A percentile compares a stretch with the other conserved stretches of the same genome.
phyloP scores from a whole-genome alignment of 352 stramenopile genomes.

The Pythium rhizo-oryzae region DNA sequence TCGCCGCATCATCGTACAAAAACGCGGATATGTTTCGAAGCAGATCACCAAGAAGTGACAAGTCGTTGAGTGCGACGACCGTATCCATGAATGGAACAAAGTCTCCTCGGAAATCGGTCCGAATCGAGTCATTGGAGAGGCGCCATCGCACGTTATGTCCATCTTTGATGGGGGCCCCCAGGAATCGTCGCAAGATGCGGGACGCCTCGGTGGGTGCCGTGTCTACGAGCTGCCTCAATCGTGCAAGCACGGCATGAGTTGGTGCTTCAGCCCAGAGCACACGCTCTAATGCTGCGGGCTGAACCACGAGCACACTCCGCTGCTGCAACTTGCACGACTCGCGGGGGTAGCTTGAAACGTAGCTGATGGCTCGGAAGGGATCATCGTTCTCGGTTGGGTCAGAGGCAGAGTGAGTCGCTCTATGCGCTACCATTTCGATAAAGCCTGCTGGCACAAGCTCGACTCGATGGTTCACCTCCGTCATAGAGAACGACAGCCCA shows the following conservation, averaged over 20 bases:
- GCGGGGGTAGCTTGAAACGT: too few relatives aligned
- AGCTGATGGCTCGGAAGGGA: too few relatives aligned
- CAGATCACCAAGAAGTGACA: neutral
- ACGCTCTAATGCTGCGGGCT: neutral
- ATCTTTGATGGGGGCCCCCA: neutral
- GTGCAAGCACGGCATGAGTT: neutral
- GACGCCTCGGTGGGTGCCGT: neutral
- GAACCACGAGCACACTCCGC: neutral
- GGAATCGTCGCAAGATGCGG: neutral
- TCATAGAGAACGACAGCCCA: neutral
- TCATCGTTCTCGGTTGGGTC: too few relatives aligned
- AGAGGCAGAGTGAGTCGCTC: too few relatives aligned
- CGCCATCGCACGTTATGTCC: too few relatives aligned
- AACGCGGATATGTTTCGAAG: neutral
- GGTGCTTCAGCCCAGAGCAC: neutral
- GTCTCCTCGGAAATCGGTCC: neutral
- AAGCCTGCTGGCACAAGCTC: neutral
- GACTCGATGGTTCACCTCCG: neutral
- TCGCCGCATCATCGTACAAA: neutral
- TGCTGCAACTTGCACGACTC: too few relatives aligned
- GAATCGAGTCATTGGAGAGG: neutral
- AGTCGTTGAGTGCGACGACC: neutral
- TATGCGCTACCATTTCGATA: neutral
- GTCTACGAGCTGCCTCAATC: neutral
- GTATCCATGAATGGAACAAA: neutral